These are phyloP conservation scores for Solanum ahanhuiri DNA, from an alignment of 257 asterid genomes.

Conservation along the genomic window DNA sequence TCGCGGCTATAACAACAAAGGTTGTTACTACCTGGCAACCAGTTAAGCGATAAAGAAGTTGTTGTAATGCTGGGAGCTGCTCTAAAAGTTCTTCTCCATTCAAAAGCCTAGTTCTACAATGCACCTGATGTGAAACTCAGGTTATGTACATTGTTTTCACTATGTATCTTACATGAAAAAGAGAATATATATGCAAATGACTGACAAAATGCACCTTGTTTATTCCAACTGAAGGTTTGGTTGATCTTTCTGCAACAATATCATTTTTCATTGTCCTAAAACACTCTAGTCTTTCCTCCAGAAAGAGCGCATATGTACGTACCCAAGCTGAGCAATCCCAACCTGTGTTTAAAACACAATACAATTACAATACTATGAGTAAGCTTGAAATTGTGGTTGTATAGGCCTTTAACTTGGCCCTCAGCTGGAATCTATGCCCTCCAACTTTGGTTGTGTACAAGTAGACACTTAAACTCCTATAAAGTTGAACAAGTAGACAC, in stretches of 20 bases:
- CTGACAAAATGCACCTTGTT: conserved; percentile 25
- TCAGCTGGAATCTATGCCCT: not conserved
- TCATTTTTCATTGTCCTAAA: conserved; percentile 50
- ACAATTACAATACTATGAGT: not conserved
- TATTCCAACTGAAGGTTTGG: conserved; percentile 27
- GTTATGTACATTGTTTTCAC: not conserved
- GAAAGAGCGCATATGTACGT: conserved; percentile 62
- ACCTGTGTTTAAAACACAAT: conserved; percentile 32
- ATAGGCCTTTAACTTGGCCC: not conserved
- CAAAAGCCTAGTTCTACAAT: conserved; percentile 34
- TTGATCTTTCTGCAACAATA: conserved; percentile 45
- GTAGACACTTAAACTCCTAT: not conserved
- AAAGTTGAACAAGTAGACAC: not conserved
- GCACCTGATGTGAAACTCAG: conserved; percentile 18
- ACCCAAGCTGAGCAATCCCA: conserved; percentile 97
- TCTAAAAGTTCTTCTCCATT: conserved; percentile 45
- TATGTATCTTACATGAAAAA: not conserved
- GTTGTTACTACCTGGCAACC: conserved; percentile 59
- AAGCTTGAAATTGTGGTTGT: not conserved
- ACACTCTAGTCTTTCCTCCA: conserved; percentile 82
- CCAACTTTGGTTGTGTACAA: not conserved
- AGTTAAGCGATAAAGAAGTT: conserved; percentile 58
- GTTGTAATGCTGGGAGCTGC: conserved; percentile 74
- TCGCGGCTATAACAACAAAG: not conserved
- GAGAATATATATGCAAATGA: not conserved